Evolutionary conservation across 768 basidiomycete species (phyloP), one percentile per base, ranked within the genome.

Genomic region (Mycena kentingensis): DNA sequence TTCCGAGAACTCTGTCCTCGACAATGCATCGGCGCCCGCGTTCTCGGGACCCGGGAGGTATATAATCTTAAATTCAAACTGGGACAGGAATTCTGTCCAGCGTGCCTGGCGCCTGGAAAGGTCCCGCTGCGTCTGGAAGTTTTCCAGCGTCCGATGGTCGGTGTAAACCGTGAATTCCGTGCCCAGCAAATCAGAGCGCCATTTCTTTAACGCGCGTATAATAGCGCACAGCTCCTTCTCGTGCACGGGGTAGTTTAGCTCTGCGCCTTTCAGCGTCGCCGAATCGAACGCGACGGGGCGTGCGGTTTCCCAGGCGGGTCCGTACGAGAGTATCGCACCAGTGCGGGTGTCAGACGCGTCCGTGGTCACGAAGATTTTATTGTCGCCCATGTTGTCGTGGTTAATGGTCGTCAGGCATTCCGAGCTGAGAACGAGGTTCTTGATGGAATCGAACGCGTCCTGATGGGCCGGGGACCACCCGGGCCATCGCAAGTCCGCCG

Each of bases 191-290:
- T 63, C 61, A 2, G 50, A 36, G 1, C 58, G 32, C 65, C 63
- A 69, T 21, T 57, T 43, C 5, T 57, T 27, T 0, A 63, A 53
- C 0, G 67, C 62, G 3, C 64, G 56, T 0, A 74, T 61, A 7
- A 75, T 70, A 0, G 70, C 68, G 0, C 71, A 47, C 0, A 73
- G n/a, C n/a, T n/a, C n/a, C n/a, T n/a, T n/a, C n/a, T n/a, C n/a
- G n/a, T n/a, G n/a, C n/a, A n/a, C n/a, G 46, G 67, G 67, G 31
- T 74, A 74, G 43, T 73, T 71, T 13, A 3, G 37, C 24, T 54
- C 52, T 0, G 70, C 64, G 36, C 38, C 59, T 34, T 55, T 63
- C 29, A 61, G 60, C 25, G 54, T 59, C 38, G 24, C 25, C 1
- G 48, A 74, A 52, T 72, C 37, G 47, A 64, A 60, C 38, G 64